Percentiles rank a stretch among this genome's conserved stretches.
phyloP scores from a whole-genome alignment of 805 yeast genomes.

The Ascoidea tarda region DNA sequence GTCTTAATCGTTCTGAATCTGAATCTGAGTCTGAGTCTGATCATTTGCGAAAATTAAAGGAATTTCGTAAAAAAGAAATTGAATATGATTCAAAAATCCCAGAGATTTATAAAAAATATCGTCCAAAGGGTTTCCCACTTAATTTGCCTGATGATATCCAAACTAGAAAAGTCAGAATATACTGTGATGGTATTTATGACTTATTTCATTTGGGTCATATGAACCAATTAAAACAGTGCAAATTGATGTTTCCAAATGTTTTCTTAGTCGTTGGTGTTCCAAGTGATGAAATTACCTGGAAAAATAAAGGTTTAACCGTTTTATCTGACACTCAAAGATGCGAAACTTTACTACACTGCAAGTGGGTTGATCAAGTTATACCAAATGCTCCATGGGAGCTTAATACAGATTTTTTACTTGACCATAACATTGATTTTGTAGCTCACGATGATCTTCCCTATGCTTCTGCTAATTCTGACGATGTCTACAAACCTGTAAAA shows the following conservation, averaged over 20 bases:
- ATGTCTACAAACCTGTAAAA: conserved; percentile 86
- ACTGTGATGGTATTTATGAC: conserved; percentile 98
- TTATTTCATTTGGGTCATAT: conserved; percentile 94
- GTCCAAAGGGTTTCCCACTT: conserved; percentile 69
- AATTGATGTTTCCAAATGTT: conserved; percentile 78
- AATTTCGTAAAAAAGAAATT: conserved; percentile 32
- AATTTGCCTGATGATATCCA: conserved; percentile 56
- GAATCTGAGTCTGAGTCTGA: not conserved
- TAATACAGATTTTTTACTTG: conserved; percentile 60
- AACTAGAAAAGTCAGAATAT: conserved; percentile 81
- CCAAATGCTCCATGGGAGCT: conserved; percentile 95
- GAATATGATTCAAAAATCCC: conserved; percentile 53
- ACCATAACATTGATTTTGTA: conserved; percentile 84
- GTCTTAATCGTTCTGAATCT: no score
- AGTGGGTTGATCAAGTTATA: conserved; percentile 95
- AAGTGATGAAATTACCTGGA: conserved; percentile 80
- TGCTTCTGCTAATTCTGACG: conserved; percentile 79
- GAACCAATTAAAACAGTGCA: conserved; percentile 96
- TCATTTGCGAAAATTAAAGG: conserved; percentile 5
- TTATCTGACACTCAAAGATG: conserved; percentile 76
- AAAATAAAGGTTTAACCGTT: conserved; percentile 86
- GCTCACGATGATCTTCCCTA: conserved; percentile 98
- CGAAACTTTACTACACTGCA: conserved; percentile 86
- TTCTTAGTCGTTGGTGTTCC: conserved; percentile 86
- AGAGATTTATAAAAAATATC: conserved; percentile 53